Evolutionary conservation across 2,329 filamentous ascomycete genomes (phyloP).

Genomic region (Exophiala bonariae): DNA sequence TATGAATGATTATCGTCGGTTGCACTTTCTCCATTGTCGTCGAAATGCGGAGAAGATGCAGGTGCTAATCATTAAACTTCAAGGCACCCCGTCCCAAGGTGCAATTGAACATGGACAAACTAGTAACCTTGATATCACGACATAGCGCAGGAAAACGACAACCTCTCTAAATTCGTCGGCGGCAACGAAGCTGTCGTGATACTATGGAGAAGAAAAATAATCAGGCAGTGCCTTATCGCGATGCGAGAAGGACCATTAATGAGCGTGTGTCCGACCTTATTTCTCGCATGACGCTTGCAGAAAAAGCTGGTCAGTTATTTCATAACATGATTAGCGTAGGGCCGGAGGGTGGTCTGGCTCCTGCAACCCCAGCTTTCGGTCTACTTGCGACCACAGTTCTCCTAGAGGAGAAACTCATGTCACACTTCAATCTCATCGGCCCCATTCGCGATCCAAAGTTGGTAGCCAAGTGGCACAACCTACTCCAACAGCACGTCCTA

Average conservation of each 20-base stretch:
- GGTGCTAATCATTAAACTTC: too few species aligned
- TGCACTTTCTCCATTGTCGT: too few species aligned
- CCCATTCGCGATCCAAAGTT: conserved; percentile 1
- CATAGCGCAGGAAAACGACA: too few species aligned
- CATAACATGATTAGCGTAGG: conserved; percentile 3
- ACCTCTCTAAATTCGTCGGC: too few species aligned
- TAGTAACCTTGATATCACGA: too few species aligned
- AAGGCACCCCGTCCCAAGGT: too few species aligned
- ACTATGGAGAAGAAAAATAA: neutral
- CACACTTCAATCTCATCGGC: conserved; percentile 14
- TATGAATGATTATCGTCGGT: too few species aligned
- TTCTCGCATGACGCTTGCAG: conserved; percentile 70
- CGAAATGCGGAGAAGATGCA: too few species aligned
- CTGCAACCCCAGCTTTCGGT: conserved; percentile 1
- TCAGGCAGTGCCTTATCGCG: conserved; percentile 53
- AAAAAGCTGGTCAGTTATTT: conserved; percentile 67
- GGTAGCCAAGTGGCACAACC: conserved; percentile 9
- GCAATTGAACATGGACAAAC: too few species aligned
- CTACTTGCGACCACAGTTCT: neutral
- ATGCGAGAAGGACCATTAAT: conserved; percentile 62
- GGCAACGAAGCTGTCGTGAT: too few species aligned
- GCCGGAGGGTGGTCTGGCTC: neutral
- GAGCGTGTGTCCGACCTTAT: conserved; percentile 67
- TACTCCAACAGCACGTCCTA: conserved; percentile 5
- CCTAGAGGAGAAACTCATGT: conserved; percentile 3